These are phyloP conservation scores for Juglanconis oblonga DNA, from an alignment of 2,329 filamentous ascomycete species.

Conservation along the genomic window DNA sequence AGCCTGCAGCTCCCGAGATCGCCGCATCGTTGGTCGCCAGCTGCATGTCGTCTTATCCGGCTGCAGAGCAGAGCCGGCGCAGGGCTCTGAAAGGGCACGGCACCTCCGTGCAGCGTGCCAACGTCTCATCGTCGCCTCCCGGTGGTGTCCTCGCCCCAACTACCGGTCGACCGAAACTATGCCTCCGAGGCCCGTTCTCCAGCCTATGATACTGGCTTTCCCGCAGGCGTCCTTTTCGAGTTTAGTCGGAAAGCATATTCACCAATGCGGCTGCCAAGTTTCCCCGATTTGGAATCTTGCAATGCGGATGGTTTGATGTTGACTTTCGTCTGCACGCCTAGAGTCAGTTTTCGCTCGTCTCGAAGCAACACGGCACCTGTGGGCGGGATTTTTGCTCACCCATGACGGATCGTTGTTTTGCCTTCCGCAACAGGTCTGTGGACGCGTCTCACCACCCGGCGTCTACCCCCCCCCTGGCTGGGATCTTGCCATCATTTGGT, in stretches of 20 bases:
- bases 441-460: too few relatives aligned
- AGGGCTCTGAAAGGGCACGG: not conserved
- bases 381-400: too few relatives aligned
- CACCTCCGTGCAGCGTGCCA: not conserved
- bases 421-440: too few relatives aligned
- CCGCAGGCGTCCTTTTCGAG: not conserved
- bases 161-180: not conserved
- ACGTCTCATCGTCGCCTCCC: not conserved
- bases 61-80: not conserved
- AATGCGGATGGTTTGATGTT: slow-evolving; percentile 6
- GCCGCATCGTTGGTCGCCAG: not conserved
- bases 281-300: slow-evolving; percentile 3
- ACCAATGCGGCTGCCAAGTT: slow-evolving; percentile 4
- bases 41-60: not conserved
- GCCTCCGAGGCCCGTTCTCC: not conserved
- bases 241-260: slow-evolving; percentile 6
- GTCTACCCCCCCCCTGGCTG: too few relatives aligned
- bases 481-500: too few relatives aligned
- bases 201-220: not conserved
- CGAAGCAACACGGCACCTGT: too few relatives aligned
- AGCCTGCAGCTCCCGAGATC: not conserved
- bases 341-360: not conserved
- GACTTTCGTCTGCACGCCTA: not conserved
- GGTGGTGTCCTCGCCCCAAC: not conserved
- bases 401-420: too few relatives aligned